Evolutionary conservation across 768 basidiomycete species (phyloP).

Genomic region (Boletus patriciae): DNA sequence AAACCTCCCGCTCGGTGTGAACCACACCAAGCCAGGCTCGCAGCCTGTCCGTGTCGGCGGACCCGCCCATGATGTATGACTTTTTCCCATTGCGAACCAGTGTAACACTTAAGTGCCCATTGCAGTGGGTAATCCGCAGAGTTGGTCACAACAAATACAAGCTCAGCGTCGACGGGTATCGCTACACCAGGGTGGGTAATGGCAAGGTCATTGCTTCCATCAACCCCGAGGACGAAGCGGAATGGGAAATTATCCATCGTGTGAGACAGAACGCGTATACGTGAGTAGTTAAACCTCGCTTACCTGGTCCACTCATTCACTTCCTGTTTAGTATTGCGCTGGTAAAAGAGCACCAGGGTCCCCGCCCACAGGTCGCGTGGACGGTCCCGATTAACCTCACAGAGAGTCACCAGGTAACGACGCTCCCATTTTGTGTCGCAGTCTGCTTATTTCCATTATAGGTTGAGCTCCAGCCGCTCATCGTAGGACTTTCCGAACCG

Average conservation of each 20-base stretch:
- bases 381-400: not conserved
- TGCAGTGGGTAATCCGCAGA: not conserved
- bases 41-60: not conserved
- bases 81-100: no score
- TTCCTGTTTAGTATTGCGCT: not conserved
- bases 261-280: not conserved
- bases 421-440: not conserved
- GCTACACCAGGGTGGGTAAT: not conserved
- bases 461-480: not conserved
- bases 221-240: rapidly evolving
- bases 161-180: not conserved
- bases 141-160: not conserved
- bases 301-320: not conserved
- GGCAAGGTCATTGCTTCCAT: not conserved
- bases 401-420: not conserved
- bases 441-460: not conserved
- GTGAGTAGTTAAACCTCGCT: not conserved
- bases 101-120: not conserved
- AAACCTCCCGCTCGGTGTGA: not conserved
- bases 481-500: not conserved
- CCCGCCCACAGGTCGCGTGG: no score
- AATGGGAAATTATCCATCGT: not conserved
- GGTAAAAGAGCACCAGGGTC: rapidly evolving
- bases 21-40: not conserved
- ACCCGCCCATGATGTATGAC: not conserved